These are phyloP conservation scores for Neurospora sublineolata DNA, from an alignment of 495 filamentous ascomycete species.

Conservation along the genomic window DNA sequence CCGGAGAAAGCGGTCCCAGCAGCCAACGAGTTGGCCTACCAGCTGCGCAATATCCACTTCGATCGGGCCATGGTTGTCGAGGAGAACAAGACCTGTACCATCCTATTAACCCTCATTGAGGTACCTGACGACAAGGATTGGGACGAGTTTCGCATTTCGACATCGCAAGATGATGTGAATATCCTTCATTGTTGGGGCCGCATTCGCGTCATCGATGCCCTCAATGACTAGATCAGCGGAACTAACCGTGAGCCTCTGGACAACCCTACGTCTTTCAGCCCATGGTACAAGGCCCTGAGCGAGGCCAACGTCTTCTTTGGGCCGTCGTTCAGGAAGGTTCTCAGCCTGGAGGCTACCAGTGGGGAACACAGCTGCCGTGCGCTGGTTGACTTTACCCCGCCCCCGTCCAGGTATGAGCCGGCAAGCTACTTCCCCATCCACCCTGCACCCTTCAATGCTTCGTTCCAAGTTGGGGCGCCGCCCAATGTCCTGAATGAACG, in stretches of 20 bases:
- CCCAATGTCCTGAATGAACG: conserved; percentile 3
- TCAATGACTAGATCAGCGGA: not conserved
- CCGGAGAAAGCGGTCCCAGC: not conserved
- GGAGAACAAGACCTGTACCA: not conserved
- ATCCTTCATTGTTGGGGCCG: conserved; percentile 7
- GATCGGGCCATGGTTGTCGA: conserved; percentile 5
- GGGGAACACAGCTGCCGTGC: conserved; percentile 9
- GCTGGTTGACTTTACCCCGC: conserved; percentile 2
- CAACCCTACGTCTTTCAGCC: not conserved
- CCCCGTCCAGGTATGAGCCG: conserved; percentile 10
- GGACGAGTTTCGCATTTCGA: conserved; percentile 10
- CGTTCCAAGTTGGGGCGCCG: conserved; percentile 19
- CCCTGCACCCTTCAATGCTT: conserved; percentile 28
- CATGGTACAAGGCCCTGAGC: conserved; percentile 23
- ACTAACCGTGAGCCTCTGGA: not conserved
- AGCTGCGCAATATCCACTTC: conserved; percentile 4
- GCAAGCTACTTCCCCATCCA: conserved; percentile 31
- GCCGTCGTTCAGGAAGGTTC: conserved; percentile 15
- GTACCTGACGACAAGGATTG: conserved; percentile 3
- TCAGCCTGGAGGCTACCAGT: conserved; percentile 13
- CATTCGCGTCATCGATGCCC: conserved; percentile 3
- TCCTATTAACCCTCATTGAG: not conserved
- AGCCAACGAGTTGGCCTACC: not conserved
- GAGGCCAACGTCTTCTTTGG: conserved; percentile 22
- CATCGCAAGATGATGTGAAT: not conserved